A percentile compares a stretch with the other conserved stretches of the same genome.
Conservation (phyloP, 108 stramenopile genomes). For the Poteriospumella lacustris region DNA sequence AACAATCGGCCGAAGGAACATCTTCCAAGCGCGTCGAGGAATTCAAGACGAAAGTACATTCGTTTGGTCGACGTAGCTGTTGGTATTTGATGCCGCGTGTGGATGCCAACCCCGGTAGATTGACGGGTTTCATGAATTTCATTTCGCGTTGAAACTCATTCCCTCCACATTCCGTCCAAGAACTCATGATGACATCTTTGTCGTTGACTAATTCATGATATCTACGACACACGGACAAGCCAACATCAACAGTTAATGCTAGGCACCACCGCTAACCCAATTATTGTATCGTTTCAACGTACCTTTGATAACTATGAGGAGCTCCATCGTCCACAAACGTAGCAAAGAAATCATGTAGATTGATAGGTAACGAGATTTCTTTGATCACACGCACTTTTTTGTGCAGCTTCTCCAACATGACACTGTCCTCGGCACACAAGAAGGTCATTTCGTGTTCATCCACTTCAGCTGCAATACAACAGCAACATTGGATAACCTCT, state of each 20-base stretch:
- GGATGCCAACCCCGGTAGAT: neutral
- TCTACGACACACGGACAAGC: neutral
- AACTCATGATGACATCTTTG: neutral
- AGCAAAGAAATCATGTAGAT: neutral
- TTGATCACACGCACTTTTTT: neutral
- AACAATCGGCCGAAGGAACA: neutral
- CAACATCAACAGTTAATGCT: neutral
- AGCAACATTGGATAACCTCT: neutral
- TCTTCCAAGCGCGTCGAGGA: neutral
- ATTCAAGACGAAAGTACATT: neutral
- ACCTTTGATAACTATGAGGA: neutral
- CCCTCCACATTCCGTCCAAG: neutral
- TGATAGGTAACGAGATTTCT: neutral
- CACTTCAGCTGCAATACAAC: neutral
- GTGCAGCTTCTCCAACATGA: neutral
- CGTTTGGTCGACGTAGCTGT: neutral
- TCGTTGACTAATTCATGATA: conserved; percentile 1
- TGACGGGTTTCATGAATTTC: neutral
- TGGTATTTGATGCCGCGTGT: neutral
- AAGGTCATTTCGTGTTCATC: neutral
- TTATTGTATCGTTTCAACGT: no score
- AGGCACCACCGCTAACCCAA: no score
- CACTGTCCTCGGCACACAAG: neutral
- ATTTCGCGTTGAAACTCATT: neutral
- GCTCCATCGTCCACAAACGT: neutral